These are phyloP conservation scores for Fagus crenata DNA, from an alignment of 306 rosid species.

Conservation along the genomic window DNA sequence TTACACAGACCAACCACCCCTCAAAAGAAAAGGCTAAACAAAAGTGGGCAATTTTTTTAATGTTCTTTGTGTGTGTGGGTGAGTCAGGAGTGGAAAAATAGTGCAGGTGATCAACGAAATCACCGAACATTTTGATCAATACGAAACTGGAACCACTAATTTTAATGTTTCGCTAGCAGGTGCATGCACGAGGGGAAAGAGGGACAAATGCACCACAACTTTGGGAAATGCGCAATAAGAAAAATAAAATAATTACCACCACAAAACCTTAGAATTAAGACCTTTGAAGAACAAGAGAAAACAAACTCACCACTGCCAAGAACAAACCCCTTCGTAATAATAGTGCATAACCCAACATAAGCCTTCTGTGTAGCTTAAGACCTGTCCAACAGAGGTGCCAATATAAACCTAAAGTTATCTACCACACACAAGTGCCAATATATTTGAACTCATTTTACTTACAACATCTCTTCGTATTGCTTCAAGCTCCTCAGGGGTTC, in stretches of 20 bases:
- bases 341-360: constrained; percentile 98
- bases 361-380: constrained; percentile 91
- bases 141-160: neutral
- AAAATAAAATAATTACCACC: constrained; percentile 12
- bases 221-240: neutral
- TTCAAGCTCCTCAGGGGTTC: constrained; percentile 87
- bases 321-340: constrained; percentile 97
- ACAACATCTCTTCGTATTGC: constrained; percentile 84
- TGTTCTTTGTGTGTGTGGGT: no score
- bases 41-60: neutral
- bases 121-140: neutral
- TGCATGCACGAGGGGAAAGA: neutral
- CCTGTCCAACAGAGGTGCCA: constrained; percentile 47
- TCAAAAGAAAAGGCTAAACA: neutral
- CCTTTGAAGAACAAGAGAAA: neutral
- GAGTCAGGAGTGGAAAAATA: neutral
- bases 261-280: constrained; percentile 14
- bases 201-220: neutral
- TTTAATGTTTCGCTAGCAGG: neutral
- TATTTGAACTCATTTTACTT: constrained; percentile 40
- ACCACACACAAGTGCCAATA: constrained; percentile 17
- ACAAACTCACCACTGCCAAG: constrained; percentile 89
- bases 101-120: neutral
- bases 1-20: neutral
- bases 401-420: constrained; percentile 22